phyloP scores from a whole-genome alignment of 2,329 filamentous ascomycete species.

The Nigrospora oryzae region DNA sequence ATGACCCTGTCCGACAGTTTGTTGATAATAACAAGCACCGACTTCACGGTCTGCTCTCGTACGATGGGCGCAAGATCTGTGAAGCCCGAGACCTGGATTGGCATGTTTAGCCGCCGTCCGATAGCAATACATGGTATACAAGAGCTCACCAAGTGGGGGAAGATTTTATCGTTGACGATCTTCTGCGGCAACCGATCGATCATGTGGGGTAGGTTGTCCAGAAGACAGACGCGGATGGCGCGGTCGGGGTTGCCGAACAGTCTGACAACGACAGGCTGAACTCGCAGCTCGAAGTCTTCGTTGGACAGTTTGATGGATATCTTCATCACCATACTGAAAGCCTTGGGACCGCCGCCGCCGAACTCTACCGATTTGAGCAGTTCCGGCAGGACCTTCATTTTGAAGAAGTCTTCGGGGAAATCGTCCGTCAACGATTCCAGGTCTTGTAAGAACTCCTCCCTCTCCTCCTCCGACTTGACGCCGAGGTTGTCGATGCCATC shows the following conservation, averaged over 20 bases:
- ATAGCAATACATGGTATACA: not conserved
- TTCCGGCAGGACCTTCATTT: slow-evolving; percentile 91
- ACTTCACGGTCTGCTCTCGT: slow-evolving; percentile 91
- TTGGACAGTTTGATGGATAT: slow-evolving; percentile 79
- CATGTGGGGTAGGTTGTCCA: slow-evolving; percentile 84
- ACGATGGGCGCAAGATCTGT: slow-evolving; percentile 86
- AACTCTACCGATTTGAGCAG: slow-evolving; percentile 98
- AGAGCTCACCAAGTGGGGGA: slow-evolving; percentile 69
- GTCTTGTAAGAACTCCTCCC: slow-evolving; percentile 80
- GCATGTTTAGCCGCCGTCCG: slow-evolving; percentile 15
- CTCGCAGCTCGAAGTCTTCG: slow-evolving; percentile 79
- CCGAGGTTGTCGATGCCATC: slow-evolving; percentile 90
- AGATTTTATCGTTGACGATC: slow-evolving; percentile 91
- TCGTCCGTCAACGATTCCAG: slow-evolving; percentile 83
- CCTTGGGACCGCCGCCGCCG: slow-evolving; percentile 87
- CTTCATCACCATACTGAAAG: slow-evolving; percentile 81
- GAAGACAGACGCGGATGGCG: slow-evolving; percentile 79
- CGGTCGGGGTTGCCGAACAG: slow-evolving; percentile 88
- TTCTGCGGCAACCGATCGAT: slow-evolving; percentile 85
- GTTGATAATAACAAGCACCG: slow-evolving; percentile 74
- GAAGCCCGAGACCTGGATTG: slow-evolving; percentile 73
- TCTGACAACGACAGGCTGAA: slow-evolving; percentile 80
- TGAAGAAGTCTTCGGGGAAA: slow-evolving; percentile 97
- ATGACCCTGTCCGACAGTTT: slow-evolving; percentile 90
- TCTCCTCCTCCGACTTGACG: slow-evolving; percentile 75